Percentiles rank a stretch among this genome's conserved stretches.
These are phyloP conservation scores for Cladosporium cucumerinum DNA, from an alignment of 2,329 filamentous ascomycete genomes.

Conservation along the genomic window DNA sequence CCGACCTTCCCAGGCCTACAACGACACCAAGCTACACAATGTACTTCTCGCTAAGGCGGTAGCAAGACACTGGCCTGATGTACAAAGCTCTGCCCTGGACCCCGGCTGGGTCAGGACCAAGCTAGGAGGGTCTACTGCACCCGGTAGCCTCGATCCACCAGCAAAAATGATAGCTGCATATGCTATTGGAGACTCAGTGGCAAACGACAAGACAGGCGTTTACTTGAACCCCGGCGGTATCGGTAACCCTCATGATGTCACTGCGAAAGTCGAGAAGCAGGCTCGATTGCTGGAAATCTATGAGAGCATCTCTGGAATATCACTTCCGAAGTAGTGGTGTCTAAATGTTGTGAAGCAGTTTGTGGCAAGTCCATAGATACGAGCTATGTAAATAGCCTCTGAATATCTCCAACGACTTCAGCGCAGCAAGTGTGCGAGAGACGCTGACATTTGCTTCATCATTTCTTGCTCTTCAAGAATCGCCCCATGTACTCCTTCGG, in stretches of 20 bases:
- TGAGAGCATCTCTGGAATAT: slow-evolving; percentile 36
- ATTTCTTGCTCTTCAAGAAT: slow-evolving; percentile 21
- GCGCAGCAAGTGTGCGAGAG: background rate
- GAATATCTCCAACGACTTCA: background rate
- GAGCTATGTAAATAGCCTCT: background rate
- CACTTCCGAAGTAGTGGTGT: slow-evolving; percentile 25
- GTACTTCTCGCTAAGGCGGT: slow-evolving; percentile 56
- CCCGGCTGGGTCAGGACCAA: slow-evolving; percentile 47
- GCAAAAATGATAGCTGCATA: slow-evolving; percentile 50
- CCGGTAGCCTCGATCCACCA: slow-evolving; percentile 47
- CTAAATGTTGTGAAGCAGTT: background rate
- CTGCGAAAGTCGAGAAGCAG: slow-evolving; percentile 42
- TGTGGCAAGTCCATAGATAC: background rate
- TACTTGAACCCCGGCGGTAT: slow-evolving; percentile 31
- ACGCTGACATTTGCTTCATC: background rate
- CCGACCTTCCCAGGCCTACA: slow-evolving; percentile 44
- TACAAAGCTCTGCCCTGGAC: slow-evolving; percentile 48
- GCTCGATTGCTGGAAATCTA: slow-evolving; percentile 44
- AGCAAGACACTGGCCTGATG: slow-evolving; percentile 44
- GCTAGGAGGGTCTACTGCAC: slow-evolving; percentile 44
- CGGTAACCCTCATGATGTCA: slow-evolving; percentile 29
- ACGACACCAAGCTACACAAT: slow-evolving; percentile 56
- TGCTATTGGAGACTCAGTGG: slow-evolving; percentile 40
- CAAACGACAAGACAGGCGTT: slow-evolving; percentile 43
- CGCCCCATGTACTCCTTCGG: slow-evolving; percentile 26